Conservation (phyloP, 2,329 filamentous ascomycete genomes). For the Monosporascus sp. region DNA sequence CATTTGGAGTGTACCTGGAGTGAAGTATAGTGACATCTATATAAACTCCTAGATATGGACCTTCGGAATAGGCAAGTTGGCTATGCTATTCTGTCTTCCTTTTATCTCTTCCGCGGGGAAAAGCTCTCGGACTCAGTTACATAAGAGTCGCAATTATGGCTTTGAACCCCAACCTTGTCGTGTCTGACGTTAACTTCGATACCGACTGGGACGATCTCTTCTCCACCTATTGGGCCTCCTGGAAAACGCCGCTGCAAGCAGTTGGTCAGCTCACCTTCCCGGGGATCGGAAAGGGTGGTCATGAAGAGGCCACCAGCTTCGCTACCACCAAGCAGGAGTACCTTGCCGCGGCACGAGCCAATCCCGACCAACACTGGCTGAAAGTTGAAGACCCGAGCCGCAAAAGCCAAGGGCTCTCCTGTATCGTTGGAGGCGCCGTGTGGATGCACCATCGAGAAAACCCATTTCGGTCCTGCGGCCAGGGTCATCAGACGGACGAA, state of each 20-base stretch:
- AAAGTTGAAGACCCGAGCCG: not conserved
- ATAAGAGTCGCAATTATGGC: not conserved
- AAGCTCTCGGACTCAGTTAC: not conserved
- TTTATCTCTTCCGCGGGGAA: no score
- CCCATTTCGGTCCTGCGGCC: not conserved
- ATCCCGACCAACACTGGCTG: not conserved
- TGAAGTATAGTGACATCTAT: no score
- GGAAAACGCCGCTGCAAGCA: not conserved
- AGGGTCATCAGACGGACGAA: not conserved
- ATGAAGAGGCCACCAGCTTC: not conserved
- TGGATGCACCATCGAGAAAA: not conserved
- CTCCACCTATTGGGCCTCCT: not conserved
- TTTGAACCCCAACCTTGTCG: not conserved
- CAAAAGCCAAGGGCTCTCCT: not conserved
- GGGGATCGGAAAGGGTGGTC: not conserved
- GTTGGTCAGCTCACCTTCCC: not conserved
- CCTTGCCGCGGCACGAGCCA: not conserved
- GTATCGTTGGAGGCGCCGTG: not conserved
- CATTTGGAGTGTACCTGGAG: no score
- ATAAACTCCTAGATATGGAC: no score
- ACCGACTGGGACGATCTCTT: not conserved
- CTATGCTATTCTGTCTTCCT: no score
- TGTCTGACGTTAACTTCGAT: not conserved
- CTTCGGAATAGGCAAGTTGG: no score
- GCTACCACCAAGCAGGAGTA: not conserved